phyloP scores from a whole-genome alignment of 257 asterid species.

The Thymus mandschuricus region DNA sequence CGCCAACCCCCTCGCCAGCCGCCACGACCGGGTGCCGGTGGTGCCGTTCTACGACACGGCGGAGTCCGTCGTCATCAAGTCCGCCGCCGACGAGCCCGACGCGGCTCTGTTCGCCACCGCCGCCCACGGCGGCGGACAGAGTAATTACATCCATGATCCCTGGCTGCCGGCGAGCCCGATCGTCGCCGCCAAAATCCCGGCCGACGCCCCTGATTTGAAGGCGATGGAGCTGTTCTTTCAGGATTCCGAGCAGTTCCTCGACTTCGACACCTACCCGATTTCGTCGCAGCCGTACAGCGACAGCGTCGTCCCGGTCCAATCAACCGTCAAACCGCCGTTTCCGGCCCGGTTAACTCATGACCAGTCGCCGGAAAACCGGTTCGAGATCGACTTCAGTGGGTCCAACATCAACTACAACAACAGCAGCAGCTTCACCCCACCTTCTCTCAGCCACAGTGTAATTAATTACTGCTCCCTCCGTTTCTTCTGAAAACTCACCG shows the following conservation, averaged over 20 bases:
- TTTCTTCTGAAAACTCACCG: neutral
- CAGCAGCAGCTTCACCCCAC: slow-evolving; percentile 52
- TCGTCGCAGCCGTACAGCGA: slow-evolving; percentile 50
- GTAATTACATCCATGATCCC: slow-evolving; percentile 31
- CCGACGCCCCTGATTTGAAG: slow-evolving; percentile 48
- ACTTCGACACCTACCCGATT: slow-evolving; percentile 56
- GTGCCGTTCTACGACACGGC: slow-evolving; percentile 73
- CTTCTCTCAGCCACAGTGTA: slow-evolving; percentile 79
- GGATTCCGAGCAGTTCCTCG: slow-evolving; percentile 62
- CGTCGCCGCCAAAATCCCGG: slow-evolving; percentile 31
- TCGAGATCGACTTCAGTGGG: slow-evolving; percentile 68
- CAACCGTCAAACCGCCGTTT: slow-evolving; percentile 40
- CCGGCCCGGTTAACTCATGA: slow-evolving; percentile 34
- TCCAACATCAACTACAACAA: slow-evolving; percentile 59
- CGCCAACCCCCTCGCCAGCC: slow-evolving; percentile 75
- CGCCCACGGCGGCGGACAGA: slow-evolving; percentile 2
- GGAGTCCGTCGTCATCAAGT: slow-evolving; percentile 55
- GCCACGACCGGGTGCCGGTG: slow-evolving; percentile 76
- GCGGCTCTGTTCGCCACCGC: neutral
- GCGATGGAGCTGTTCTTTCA: slow-evolving; percentile 58
- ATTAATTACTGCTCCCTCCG: slow-evolving; percentile 9
- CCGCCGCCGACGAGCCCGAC: slow-evolving; percentile 32
- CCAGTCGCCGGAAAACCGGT: slow-evolving; percentile 49
- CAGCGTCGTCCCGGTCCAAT: slow-evolving; percentile 79
- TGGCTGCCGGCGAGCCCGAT: slow-evolving; percentile 46